Percentiles rank a stretch among this genome's conserved stretches.
These are phyloP conservation scores for Paraphaeosphaeria minitans DNA, from an alignment of 2,329 filamentous ascomycete species.

Conservation along the genomic window DNA sequence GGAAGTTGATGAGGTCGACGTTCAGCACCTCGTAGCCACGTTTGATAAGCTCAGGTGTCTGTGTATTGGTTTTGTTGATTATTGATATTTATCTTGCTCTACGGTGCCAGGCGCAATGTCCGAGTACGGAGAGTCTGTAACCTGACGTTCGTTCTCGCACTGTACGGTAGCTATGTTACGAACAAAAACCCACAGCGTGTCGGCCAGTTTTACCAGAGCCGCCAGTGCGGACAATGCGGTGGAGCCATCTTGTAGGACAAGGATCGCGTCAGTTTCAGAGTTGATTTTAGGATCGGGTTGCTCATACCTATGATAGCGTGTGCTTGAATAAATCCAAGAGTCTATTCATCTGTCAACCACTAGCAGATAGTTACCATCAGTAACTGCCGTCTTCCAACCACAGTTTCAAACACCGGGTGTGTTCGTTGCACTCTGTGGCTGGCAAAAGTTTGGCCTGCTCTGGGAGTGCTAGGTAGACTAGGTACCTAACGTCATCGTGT, in stretches of 20 bases:
- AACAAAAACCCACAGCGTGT: constrained; percentile 41
- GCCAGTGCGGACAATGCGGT: constrained; percentile 52
- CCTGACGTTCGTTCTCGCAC: too few relatives aligned
- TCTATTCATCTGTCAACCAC: background rate
- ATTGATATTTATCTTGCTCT: too few relatives aligned
- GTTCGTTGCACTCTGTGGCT: background rate
- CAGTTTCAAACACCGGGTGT: constrained; percentile 10
- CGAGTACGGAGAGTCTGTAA: too few relatives aligned
- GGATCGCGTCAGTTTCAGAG: background rate
- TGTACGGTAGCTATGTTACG: too few relatives aligned
- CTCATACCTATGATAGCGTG: background rate
- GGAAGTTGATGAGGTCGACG: constrained; percentile 57
- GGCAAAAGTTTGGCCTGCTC: background rate
- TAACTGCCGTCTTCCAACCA: constrained; percentile 4
- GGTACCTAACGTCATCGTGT: constrained; percentile 21
- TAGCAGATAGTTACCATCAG: background rate
- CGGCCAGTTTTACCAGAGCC: constrained; percentile 60
- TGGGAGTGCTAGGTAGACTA: constrained; percentile 5
- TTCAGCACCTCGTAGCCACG: constrained; percentile 61
- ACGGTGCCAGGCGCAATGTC: too few relatives aligned
- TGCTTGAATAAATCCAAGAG: background rate
- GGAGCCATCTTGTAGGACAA: constrained; percentile 25
- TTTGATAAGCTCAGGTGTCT: constrained; percentile 57
- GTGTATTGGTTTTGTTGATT: too few relatives aligned
- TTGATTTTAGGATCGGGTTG: background rate